phyloP scores from a whole-genome alignment of 257 asterid genomes.

The Przewalskia tangutica region DNA sequence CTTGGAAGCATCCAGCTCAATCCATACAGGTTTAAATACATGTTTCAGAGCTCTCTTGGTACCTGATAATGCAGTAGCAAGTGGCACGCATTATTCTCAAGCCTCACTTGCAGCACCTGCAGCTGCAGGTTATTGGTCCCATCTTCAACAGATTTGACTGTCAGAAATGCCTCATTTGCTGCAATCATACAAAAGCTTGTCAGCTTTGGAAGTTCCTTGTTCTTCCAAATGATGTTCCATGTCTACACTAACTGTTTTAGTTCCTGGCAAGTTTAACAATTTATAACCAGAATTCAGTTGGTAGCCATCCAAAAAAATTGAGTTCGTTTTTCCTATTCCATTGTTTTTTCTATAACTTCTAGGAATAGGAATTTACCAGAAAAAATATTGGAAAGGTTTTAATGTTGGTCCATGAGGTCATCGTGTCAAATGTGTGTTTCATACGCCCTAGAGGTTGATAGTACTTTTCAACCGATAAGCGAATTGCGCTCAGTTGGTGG shows the following conservation, averaged over 20 bases:
- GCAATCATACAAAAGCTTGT: background rate
- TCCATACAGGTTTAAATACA: too few species aligned
- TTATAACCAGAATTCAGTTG: background rate
- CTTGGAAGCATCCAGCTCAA: background rate
- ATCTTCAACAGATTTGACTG: background rate
- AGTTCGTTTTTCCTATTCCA: background rate
- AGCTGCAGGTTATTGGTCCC: background rate
- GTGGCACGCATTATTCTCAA: background rate
- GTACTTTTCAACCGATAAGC: too few species aligned
- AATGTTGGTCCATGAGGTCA: background rate
- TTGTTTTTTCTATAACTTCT: background rate
- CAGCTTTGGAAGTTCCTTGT: background rate
- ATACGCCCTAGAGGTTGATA: too few species aligned
- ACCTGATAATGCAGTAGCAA: background rate
- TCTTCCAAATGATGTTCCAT: background rate
- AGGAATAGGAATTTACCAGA: background rate
- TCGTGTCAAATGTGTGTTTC: background rate
- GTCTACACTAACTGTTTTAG: background rate
- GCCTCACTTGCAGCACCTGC: background rate
- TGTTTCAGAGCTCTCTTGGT: background rate
- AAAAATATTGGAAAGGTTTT: background rate
- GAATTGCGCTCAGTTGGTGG: background rate
- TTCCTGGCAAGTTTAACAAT: background rate
- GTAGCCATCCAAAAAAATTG: background rate
- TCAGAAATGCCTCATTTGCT: background rate